Evolutionary conservation across 2,329 filamentous ascomycete genomes (phyloP).

Genomic region (Hysterium pulicare): DNA sequence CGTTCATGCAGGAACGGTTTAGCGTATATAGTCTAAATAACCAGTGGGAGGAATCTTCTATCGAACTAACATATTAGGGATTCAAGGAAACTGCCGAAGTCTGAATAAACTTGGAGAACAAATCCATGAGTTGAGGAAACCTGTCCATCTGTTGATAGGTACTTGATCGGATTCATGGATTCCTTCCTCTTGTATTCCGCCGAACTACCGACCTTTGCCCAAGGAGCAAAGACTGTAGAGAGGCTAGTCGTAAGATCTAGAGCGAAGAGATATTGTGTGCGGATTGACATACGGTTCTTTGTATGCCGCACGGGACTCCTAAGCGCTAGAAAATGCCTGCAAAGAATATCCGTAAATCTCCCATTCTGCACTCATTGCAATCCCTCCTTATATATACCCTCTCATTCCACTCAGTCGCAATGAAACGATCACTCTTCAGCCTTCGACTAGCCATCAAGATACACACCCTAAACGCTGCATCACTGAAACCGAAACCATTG

Average conservation of each 20-base stretch:
- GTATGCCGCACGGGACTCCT: constrained; percentile 25
- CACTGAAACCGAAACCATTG: constrained; percentile 47
- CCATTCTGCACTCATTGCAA: constrained; percentile 40
- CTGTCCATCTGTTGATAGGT: too few species aligned
- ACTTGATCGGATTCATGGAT: too few species aligned
- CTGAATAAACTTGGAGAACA: too few species aligned
- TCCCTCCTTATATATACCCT: constrained; percentile 41
- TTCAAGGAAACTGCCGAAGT: too few species aligned
- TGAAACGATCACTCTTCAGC: constrained; percentile 47
- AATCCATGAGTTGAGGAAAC: too few species aligned
- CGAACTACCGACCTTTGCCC: constrained; percentile 17
- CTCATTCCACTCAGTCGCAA: constrained; percentile 41
- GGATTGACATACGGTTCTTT: too few species aligned
- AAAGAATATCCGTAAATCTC: constrained; percentile 44
- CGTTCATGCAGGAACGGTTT: constrained; percentile 2
- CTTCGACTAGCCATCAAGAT: constrained; percentile 45
- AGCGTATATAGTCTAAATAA: too few species aligned
- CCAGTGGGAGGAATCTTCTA: too few species aligned
- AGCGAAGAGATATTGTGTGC: too few species aligned
- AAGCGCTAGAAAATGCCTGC: constrained; percentile 44
- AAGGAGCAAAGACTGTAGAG: constrained; percentile 21
- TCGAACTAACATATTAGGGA: too few species aligned
- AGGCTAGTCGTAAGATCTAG: too few species aligned
- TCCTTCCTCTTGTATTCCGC: constrained; percentile 18
- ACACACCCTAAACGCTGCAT: constrained; percentile 48